These are phyloP conservation scores for Cryptosporidium tyzzeri DNA, from an alignment of 169 alveolate genomes.

Conservation along the genomic window DNA sequence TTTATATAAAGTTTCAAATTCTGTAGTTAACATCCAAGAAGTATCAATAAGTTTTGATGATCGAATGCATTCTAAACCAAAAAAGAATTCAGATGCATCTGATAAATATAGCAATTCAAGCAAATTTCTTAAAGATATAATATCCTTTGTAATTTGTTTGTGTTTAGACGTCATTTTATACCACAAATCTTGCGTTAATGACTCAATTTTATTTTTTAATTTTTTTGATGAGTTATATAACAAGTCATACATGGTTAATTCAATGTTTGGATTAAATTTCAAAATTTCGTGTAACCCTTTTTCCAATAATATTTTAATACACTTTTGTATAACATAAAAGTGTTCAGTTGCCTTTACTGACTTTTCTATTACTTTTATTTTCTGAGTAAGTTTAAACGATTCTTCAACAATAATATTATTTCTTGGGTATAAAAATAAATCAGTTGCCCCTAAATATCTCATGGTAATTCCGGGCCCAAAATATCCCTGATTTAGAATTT, in stretches of 20 bases:
- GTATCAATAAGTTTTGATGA: constrained; percentile 28
- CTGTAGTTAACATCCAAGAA: constrained; percentile 65
- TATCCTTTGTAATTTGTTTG: constrained; percentile 41
- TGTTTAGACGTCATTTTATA: constrained; percentile 18
- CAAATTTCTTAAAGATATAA: constrained; percentile 33
- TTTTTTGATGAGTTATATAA: constrained; percentile 27
- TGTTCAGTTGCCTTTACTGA: constrained; percentile 62
- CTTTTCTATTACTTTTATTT: constrained; percentile 44
- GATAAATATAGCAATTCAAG: constrained; percentile 22
- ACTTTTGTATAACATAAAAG: constrained; percentile 25
- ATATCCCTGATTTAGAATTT: constrained; percentile 46
- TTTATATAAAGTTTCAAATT: constrained; percentile 56
- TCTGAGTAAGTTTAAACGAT: constrained; percentile 14
- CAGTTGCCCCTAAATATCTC: constrained; percentile 56
- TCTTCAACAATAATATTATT: constrained; percentile 9
- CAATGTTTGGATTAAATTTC: constrained; percentile 33
- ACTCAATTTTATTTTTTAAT: constrained; percentile 36
- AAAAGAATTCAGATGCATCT: constrained; percentile 47
- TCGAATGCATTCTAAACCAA: constrained; percentile 25
- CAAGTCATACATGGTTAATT: constrained; percentile 23
- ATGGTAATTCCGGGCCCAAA: constrained; percentile 73
- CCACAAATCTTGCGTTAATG: constrained; percentile 49
- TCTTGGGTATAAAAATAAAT: constrained; percentile 48
- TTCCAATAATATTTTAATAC: constrained; percentile 26
- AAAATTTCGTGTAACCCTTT: constrained; percentile 58